Percentiles rank a stretch among this genome's conserved stretches.
Conservation (phyloP, 352 stramenopile species). For the Phytophthora cactorum region DNA sequence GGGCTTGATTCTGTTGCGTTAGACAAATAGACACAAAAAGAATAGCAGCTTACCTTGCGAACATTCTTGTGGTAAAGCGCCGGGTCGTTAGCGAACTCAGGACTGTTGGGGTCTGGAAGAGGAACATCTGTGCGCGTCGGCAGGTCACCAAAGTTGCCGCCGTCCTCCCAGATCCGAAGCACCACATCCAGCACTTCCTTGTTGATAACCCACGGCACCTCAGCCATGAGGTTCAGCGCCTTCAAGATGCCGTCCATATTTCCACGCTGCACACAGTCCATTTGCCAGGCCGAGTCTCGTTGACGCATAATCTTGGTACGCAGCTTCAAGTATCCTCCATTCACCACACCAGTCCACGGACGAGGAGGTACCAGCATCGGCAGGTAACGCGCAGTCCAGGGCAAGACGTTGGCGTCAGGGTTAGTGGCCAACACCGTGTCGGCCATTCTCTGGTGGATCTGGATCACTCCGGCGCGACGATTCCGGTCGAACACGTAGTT, state of each 20-base stretch:
- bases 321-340: slow-evolving; percentile 94
- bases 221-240: slow-evolving; percentile 93
- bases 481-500: slow-evolving; percentile 85
- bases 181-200: slow-evolving; percentile 93
- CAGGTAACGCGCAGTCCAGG: slow-evolving; percentile 89
- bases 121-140: slow-evolving; percentile 78
- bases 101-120: slow-evolving; percentile 60
- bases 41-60: slow-evolving; percentile 63
- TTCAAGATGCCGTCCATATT: slow-evolving; percentile 89
- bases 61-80: slow-evolving; percentile 74
- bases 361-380: slow-evolving; percentile 97
- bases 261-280: slow-evolving; percentile 90
- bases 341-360: slow-evolving; percentile 88
- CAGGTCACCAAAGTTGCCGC: slow-evolving; percentile 94
- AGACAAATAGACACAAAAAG: slow-evolving; percentile 24
- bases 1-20: slow-evolving; percentile 87
- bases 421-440: slow-evolving; percentile 59
- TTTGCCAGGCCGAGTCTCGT: slow-evolving; percentile 78
- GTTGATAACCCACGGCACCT: slow-evolving; percentile 97
- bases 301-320: slow-evolving; percentile 94
- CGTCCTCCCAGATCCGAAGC: slow-evolving; percentile 90
- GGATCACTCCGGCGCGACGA: slow-evolving; percentile 79
- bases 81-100: slow-evolving; percentile 69
- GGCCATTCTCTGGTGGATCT: slow-evolving; percentile 69
- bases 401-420: slow-evolving; percentile 64